These are phyloP conservation scores for Schizochytrium sp. DNA, from an alignment of 108 stramenopile species.

Conservation along the genomic window DNA sequence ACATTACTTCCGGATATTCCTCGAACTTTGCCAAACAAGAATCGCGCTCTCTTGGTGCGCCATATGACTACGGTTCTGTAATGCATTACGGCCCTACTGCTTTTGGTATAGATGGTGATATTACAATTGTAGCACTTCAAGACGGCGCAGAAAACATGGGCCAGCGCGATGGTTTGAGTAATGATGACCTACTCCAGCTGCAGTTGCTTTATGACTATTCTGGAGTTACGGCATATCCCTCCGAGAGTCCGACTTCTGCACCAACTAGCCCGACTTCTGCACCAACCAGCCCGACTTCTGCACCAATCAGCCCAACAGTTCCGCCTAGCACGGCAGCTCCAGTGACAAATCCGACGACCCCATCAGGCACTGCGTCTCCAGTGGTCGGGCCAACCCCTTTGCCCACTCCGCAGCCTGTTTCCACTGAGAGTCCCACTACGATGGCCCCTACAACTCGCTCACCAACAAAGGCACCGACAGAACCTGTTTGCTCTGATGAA, in stretches of 20 bases:
- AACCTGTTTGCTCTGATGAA: not conserved
- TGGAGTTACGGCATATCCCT: not conserved
- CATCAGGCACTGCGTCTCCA: not conserved
- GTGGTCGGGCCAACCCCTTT: not conserved
- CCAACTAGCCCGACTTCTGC: not conserved
- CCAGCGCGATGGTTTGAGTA: slow-evolving; percentile 16
- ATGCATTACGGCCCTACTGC: slow-evolving; percentile 66
- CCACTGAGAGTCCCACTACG: not conserved
- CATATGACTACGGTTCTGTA: slow-evolving; percentile 66
- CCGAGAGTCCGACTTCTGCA: not conserved
- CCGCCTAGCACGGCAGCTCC: not conserved
- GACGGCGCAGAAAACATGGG: slow-evolving; percentile 21
- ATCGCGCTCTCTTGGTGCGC: slow-evolving; percentile 62
- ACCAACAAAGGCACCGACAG: slow-evolving; percentile 19
- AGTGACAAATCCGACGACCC: not conserved
- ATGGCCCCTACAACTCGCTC: not conserved
- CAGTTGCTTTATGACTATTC: slow-evolving; percentile 61
- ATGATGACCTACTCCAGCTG: slow-evolving; percentile 58
- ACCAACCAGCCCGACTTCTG: not conserved
- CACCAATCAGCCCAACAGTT: not conserved
- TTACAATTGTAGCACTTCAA: not conserved
- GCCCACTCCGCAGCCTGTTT: not conserved
- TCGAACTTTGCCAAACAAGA: slow-evolving; percentile 57
- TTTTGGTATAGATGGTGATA: slow-evolving; percentile 24
- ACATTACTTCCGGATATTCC: slow-evolving; percentile 43